These are phyloP conservation scores for Canavalia ensiformis DNA, from an alignment of 306 rosid genomes.

Conservation along the genomic window DNA sequence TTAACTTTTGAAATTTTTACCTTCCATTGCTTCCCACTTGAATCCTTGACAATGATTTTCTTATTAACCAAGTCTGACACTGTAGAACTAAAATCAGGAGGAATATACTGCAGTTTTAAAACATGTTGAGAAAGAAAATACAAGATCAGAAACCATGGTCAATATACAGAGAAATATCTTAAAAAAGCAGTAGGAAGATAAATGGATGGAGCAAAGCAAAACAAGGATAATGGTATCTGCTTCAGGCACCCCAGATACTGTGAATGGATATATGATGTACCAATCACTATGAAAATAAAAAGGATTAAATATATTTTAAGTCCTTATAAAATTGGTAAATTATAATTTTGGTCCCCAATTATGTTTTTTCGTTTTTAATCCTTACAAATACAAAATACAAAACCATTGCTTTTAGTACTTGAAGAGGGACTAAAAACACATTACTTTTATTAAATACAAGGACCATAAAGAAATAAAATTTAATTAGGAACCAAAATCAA, in stretches of 20 bases:
- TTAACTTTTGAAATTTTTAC: conserved; percentile 54
- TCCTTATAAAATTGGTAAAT: too few species aligned
- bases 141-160: conserved; percentile 3
- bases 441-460: too few species aligned
- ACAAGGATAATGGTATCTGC: not conserved
- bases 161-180: conserved; percentile 10
- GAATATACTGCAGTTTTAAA: conserved; percentile 63
- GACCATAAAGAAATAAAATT: too few species aligned
- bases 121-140: conserved; percentile 18
- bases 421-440: too few species aligned
- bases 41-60: conserved; percentile 62
- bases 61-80: conserved; percentile 53
- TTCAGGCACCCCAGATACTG: not conserved
- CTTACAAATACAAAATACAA: too few species aligned
- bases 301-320: too few species aligned
- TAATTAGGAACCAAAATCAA: too few species aligned
- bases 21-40: conserved; percentile 57
- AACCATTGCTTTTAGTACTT: too few species aligned
- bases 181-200: conserved; percentile 18
- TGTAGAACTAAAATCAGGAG: conserved; percentile 61
- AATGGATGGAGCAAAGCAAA: not conserved
- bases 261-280: not conserved
- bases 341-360: too few species aligned
- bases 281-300: not conserved
- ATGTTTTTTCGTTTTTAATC: too few species aligned